phyloP scores from a whole-genome alignment of 257 asterid genomes.

The Ilex asprella region DNA sequence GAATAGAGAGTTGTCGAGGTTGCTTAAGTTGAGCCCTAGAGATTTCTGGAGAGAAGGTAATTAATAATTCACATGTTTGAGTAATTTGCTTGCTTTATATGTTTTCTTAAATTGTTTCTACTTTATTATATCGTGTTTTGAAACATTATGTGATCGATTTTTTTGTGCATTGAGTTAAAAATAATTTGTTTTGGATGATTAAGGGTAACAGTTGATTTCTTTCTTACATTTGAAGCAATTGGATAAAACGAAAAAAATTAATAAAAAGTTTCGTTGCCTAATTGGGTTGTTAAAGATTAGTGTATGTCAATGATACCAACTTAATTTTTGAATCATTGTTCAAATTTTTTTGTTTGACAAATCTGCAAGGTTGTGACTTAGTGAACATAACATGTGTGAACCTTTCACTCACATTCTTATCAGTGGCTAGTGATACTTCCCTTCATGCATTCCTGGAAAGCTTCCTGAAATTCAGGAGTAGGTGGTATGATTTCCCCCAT shows the following conservation, averaged over 20 bases:
- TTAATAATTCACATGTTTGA: background rate
- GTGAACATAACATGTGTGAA: background rate
- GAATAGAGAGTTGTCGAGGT: constrained; percentile 66
- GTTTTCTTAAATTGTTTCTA: background rate
- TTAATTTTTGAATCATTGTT: background rate
- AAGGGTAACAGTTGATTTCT: too few species aligned
- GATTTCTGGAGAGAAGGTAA: constrained; percentile 91
- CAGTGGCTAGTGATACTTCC: constrained; percentile 82
- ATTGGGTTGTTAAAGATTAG: background rate
- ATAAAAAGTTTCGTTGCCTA: background rate
- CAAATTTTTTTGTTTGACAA: background rate
- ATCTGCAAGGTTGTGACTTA: background rate
- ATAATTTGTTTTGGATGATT: too few species aligned
- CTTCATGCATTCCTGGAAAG: constrained; percentile 74
- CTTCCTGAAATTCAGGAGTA: constrained; percentile 76
- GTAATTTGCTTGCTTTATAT: background rate
- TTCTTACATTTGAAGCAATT: too few species aligned
- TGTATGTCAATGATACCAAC: background rate
- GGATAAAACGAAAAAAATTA: too few species aligned
- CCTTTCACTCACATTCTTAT: constrained; percentile 2
- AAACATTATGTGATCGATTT: too few species aligned
- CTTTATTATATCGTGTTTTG: background rate
- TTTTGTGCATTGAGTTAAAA: too few species aligned
- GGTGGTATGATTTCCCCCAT: constrained; percentile 96
- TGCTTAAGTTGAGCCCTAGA: constrained; percentile 70